Evolutionary conservation across 768 basidiomycete genomes (phyloP).

Genomic region (Tremella fuciformis): DNA sequence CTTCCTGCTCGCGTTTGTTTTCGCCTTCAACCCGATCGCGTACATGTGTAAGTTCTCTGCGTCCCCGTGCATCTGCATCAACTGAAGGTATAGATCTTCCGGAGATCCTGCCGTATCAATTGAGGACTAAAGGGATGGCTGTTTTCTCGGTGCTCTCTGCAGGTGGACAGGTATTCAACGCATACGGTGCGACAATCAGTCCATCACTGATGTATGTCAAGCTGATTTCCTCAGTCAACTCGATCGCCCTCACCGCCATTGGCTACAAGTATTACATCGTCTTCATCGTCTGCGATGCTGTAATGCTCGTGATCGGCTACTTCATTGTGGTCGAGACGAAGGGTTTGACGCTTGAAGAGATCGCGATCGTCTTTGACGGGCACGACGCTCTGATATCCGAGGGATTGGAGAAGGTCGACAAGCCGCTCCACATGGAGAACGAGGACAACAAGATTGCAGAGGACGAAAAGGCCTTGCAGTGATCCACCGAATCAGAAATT

Average conservation of each 20-base stretch:
- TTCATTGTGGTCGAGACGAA: constrained; percentile 8
- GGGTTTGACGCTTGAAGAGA: constrained; percentile 5
- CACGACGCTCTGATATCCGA: constrained; percentile 2
- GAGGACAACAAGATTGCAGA: constrained; percentile 1
- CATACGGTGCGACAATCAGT: background rate
- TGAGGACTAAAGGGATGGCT: constrained; percentile 19
- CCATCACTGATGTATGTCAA: background rate
- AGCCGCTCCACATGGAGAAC: background rate
- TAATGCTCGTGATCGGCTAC: background rate
- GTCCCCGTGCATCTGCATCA: background rate
- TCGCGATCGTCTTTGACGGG: constrained; percentile 1
- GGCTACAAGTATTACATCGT: constrained; percentile 8
- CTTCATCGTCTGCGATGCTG: background rate
- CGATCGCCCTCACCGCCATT: constrained; percentile 24
- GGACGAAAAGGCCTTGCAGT: background rate
- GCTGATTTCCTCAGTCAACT: constrained; percentile 11
- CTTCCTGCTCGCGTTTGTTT: constrained; percentile 10
- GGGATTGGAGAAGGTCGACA: background rate
- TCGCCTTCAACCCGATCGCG: constrained; percentile 10
- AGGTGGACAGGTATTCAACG: background rate
- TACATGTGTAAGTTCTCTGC: constrained; percentile 15
- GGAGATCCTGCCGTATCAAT: constrained; percentile 16
- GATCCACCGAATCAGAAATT: too few relatives aligned
- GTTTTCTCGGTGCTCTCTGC: constrained; percentile 9
- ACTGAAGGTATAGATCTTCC: constrained; percentile 4